Evolutionary conservation across 208 protist genomes (phyloP).

Genomic region (Crithidia fasciculata): DNA sequence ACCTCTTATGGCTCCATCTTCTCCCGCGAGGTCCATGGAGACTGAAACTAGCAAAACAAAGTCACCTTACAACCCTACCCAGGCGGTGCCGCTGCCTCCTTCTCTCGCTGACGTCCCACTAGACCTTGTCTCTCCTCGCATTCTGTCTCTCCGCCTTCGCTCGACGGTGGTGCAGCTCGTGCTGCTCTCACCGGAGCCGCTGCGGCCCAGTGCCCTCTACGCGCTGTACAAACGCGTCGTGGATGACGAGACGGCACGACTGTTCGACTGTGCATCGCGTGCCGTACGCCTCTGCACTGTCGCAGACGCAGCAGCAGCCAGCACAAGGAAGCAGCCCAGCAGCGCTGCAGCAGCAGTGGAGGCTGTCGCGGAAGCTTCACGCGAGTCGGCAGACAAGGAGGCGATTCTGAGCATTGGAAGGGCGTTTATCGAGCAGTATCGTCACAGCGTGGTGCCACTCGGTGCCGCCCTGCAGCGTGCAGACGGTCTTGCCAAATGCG

Average conservation of each 20-base stretch:
- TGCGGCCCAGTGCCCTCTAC: slow-evolving; percentile 32
- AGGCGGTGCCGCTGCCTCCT: background rate
- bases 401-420: background rate
- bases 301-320: background rate
- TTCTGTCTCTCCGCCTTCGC: slow-evolving; percentile 42
- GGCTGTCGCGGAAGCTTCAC: background rate
- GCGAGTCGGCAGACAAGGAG: no score
- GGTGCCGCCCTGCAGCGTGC: slow-evolving; percentile 9
- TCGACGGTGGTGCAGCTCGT: slow-evolving; percentile 47
- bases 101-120: background rate
- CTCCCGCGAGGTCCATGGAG: no score
- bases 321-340: background rate
- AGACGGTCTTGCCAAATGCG: background rate
- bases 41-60: no score
- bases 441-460: slow-evolving; percentile 19
- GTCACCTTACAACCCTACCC: no score
- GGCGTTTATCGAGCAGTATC: slow-evolving; percentile 8
- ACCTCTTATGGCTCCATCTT: no score
- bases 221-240: slow-evolving; percentile 5
- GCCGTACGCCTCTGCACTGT: slow-evolving; percentile 9
- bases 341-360: background rate
- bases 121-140: slow-evolving; percentile 1
- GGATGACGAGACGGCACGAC: slow-evolving; percentile 23
- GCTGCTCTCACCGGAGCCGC: slow-evolving; percentile 49
- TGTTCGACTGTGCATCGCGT: slow-evolving; percentile 27